Conservation (phyloP, 345 rosid species). For the Balakata baccata region DNA sequence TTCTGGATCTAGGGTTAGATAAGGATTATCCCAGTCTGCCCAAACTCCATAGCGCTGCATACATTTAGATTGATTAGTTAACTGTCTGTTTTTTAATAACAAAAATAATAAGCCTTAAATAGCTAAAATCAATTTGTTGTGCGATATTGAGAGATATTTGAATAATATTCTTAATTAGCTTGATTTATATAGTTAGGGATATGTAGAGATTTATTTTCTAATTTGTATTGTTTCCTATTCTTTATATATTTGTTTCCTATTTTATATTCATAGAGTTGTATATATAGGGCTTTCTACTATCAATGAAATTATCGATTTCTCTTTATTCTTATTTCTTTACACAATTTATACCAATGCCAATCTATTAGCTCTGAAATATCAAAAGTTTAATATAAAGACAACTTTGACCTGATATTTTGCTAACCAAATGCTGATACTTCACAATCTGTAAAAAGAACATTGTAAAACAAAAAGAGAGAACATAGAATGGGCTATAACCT, state of each 20-base stretch:
- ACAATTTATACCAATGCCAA: constrained; percentile 1
- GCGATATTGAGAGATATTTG: too few relatives aligned
- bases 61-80: constrained; percentile 14
- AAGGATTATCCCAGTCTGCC: constrained; percentile 89
- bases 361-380: not conserved
- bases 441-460: not conserved
- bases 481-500: constrained; percentile 43
- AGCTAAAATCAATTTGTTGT: constrained; percentile 12
- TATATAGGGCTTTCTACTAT: too few relatives aligned
- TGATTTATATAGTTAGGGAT: too few relatives aligned
- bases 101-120: not conserved
- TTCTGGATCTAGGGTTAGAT: constrained; percentile 88
- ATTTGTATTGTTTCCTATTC: too few relatives aligned
- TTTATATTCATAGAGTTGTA: too few relatives aligned
- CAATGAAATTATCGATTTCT: too few relatives aligned
- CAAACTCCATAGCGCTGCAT: constrained; percentile 93
- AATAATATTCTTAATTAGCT: too few relatives aligned
- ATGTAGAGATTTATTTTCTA: too few relatives aligned
- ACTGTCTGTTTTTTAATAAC: not conserved
- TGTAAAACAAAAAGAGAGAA: not conserved
- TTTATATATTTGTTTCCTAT: too few relatives aligned
- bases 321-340: too few relatives aligned
- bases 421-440: not conserved
- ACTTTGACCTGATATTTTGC: not conserved
- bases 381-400: constrained; percentile 1